Base-by-base conservation (phyloP, 2,329 filamentous ascomycete species). In the Aspergillus pseudoterreus region DNA sequence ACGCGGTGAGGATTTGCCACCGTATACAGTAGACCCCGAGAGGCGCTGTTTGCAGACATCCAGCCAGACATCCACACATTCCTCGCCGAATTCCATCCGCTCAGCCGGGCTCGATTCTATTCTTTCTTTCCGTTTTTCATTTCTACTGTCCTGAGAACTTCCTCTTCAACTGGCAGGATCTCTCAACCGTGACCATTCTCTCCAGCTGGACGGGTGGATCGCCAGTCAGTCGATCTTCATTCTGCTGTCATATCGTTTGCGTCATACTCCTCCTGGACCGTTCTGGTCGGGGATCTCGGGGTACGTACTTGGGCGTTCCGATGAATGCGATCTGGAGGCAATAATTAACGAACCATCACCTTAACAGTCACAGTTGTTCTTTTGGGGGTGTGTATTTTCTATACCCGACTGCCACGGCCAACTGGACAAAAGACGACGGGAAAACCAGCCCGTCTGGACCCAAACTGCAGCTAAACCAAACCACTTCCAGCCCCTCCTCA, bases 211-310 rank as follows among this genome's bases (percentile, higher is more conserved):
- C 35, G 35, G 15, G 19, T 21, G 15, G 39, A 42, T 30, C 14
- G 12, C 11, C 39, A 19, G 22, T 22, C 39, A 21, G 39, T 42
- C 45, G 36, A 49, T 33, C 36, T 45, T 53, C 45, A 27, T 24
- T 24, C 35, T 36, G 19, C 27, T 41, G 35, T 48, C 47, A 58
- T 55, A 55, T 59, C 55, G 57, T 59, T 59, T 59, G 57, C 57
- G 57, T 59, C 57, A 59, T 59, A 50, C 44, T 44, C 35, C 35
- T 38, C 35, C 3, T 38, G 35, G 27, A 30, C 10, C 35, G 35
- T 38, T 38, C 14, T 38, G 35, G 35, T n/a, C 14, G 35, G 12
- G 14, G 35, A 38, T 30, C 10, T 30, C 27, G 27, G 27, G 27
- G 27, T 30, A 17, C 35, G 35, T n/a, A 38, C 14, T 38, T 38